phyloP scores from a whole-genome alignment of 306 rosid species.

The Nissolia schottii region DNA sequence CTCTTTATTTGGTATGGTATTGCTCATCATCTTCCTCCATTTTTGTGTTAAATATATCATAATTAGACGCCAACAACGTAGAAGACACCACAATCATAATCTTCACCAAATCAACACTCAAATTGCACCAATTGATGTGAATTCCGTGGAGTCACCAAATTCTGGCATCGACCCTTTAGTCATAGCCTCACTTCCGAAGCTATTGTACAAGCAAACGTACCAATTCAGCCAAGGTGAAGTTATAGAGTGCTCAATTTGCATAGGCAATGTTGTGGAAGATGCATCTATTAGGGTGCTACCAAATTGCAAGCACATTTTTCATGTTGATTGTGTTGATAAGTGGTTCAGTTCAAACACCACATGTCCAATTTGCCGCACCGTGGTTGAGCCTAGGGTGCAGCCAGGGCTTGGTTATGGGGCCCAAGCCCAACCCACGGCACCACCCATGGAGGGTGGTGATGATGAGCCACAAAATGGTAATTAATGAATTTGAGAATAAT shows the following conservation, averaged over 20 bases:
- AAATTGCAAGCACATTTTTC: constrained; percentile 52
- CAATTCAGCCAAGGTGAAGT: constrained; percentile 15
- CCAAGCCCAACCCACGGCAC: constrained; percentile 27
- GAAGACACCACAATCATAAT: constrained; percentile 16
- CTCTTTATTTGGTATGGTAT: constrained; percentile 19
- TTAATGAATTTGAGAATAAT: constrained; percentile 23
- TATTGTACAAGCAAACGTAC: constrained; percentile 29
- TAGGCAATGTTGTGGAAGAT: constrained; percentile 34
- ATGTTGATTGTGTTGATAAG: constrained; percentile 50
- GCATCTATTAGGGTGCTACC: constrained; percentile 36
- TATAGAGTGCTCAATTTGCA: constrained; percentile 51
- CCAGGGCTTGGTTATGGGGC: not conserved
- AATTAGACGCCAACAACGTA: constrained; percentile 9
- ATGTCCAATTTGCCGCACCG: constrained; percentile 49
- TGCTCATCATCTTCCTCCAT: constrained; percentile 1
- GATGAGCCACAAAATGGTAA: not conserved
- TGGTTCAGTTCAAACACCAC: constrained; percentile 46
- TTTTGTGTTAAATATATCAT: not conserved
- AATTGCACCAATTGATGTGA: constrained; percentile 17
- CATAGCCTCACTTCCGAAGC: constrained; percentile 43
- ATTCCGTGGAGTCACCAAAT: not conserved
- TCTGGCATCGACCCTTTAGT: constrained; percentile 37
- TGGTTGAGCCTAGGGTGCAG: constrained; percentile 21
- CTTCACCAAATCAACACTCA: not conserved
- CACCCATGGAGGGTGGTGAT: constrained; percentile 19